phyloP scores from a whole-genome alignment of 768 basidiomycete genomes.

The Cyclocybe cylindracea region DNA sequence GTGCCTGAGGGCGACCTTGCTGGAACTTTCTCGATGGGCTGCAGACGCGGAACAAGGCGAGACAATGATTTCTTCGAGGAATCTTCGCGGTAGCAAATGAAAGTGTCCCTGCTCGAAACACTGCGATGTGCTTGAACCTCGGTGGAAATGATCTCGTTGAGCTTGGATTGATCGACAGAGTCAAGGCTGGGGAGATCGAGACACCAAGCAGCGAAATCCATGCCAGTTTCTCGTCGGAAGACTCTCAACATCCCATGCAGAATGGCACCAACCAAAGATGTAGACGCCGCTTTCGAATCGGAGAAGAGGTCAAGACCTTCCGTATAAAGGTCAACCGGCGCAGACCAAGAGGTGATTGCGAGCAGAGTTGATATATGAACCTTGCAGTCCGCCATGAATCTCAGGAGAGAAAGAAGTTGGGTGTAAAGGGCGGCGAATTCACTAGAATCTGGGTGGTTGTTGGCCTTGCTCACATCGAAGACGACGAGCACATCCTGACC shows the following conservation, averaged over 20 bases:
- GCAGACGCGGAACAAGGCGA: slow-evolving; percentile 26
- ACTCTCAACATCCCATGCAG: slow-evolving; percentile 31
- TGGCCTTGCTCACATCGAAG: slow-evolving; percentile 19
- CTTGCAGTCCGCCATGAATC: slow-evolving; percentile 17
- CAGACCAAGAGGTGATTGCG: slow-evolving; percentile 21
- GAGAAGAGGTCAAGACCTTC: slow-evolving; percentile 23
- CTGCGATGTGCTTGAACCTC: slow-evolving; percentile 20
- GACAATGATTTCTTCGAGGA: slow-evolving; percentile 14
- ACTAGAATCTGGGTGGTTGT: slow-evolving; percentile 16
- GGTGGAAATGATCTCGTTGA: slow-evolving; percentile 9
- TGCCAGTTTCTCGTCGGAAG: slow-evolving; percentile 27
- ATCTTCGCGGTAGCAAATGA: slow-evolving; percentile 23
- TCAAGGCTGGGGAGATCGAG: slow-evolving; percentile 22
- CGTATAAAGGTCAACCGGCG: slow-evolving; percentile 21
- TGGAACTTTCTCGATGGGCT: slow-evolving; percentile 13
- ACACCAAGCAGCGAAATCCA: slow-evolving; percentile 25
- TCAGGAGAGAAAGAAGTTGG: slow-evolving; percentile 21
- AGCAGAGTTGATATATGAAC: slow-evolving; percentile 18
- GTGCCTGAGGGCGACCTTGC: slow-evolving; percentile 18
- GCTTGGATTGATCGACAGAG: slow-evolving; percentile 3
- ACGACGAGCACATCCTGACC: slow-evolving; percentile 22
- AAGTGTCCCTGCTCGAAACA: slow-evolving; percentile 15
- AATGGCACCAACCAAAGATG: slow-evolving; percentile 21
- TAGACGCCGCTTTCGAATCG: slow-evolving; percentile 14
- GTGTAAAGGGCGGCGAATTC: slow-evolving; percentile 17